Evolutionary conservation across 2,329 filamentous ascomycete genomes (phyloP), one percentile per base, ranked within the genome.

Genomic region (Uncinocarpus reesii): DNA sequence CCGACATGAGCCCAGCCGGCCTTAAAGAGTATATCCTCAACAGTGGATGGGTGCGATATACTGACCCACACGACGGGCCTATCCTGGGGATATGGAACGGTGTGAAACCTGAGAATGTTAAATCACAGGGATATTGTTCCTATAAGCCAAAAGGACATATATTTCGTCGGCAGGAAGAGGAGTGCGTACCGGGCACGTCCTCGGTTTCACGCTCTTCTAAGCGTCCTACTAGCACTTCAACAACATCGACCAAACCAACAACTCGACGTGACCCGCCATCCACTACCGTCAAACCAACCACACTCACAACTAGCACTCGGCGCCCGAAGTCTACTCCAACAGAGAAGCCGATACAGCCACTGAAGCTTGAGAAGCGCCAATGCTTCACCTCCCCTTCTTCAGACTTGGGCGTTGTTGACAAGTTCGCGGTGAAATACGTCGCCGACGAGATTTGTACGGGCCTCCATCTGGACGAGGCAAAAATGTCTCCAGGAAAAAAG

Each of bases 1-100:
- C 49, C 16, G 38, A 51, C 18, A 51, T 51, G 49, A 48, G 49
- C 49, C 49, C 49, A 34, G 44, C 32, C 16, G 49, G 44, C 20
- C 32, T 48, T n/a, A 47, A 29, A 36, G 26, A 24, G 23, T 51
- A 48, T 28, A 47, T 47, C 18, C 1, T 51, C 11, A 43, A 51
- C 29, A 47, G 35, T 13, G 48, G 35, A 16, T 50, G 42, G 48
- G 10, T 29, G 13, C 49, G 49, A 41, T 3, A 13, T 44, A 21
- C 4, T n/a, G 24, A 37, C 11, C 2, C 1, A 28, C 2, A 13
- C 6, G 4, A 29, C 34, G 26, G 24, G 4, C n/a, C 31, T 5
- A 31, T 32, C 11, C 2, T 43, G 31, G 43, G 49, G 21, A 47
- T 48, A 44, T 47, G 49, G 43, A 51, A 51, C 24, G 37, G 49